These are phyloP conservation scores for Ophiostoma ulmi DNA, from an alignment of 2,329 filamentous ascomycete species.

Conservation along the genomic window DNA sequence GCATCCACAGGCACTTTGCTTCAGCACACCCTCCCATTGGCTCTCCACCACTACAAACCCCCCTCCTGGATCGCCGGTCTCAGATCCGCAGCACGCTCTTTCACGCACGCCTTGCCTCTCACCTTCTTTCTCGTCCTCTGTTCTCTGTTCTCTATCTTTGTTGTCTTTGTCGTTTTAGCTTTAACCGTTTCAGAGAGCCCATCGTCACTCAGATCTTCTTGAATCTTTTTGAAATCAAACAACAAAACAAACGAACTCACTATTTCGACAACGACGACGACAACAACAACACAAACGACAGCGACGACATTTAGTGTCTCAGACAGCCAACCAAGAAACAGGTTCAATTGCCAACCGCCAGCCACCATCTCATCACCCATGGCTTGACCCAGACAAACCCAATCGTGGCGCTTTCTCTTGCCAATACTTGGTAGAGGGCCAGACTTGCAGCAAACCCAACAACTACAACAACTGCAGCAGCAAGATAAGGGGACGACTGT, in stretches of 20 bases:
- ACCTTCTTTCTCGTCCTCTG: conserved; percentile 9
- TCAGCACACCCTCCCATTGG: not conserved
- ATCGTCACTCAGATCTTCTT: not conserved
- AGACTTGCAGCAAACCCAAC: conserved; percentile 3
- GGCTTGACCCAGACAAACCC: conserved; percentile 17
- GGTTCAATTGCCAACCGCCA: not conserved
- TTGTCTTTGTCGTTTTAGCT: not conserved
- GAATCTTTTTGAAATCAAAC: not conserved
- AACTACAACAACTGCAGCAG: not conserved
- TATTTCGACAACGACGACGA: not conserved
- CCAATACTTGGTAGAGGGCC: not conserved
- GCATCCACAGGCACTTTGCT: conserved; percentile 1
- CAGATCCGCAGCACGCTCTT: conserved; percentile 20
- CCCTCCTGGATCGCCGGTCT: conserved; percentile 22
- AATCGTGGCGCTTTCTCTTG: conserved; percentile 18
- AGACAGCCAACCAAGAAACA: not conserved
- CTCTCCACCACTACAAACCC: conserved; percentile 13
- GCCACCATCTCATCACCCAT: conserved; percentile 17
- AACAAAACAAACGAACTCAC: not conserved
- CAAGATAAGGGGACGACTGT: not conserved
- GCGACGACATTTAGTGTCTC: not conserved
- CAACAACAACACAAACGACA: too few species aligned
- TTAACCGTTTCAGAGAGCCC: not conserved
- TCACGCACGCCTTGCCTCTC: conserved; percentile 12
- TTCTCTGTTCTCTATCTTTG: conserved; percentile 15